Evolutionary conservation across 2,329 filamentous ascomycete species (phyloP), one percentile per base, ranked within the genome.

Genomic region (Aspergillus transmontanensis): DNA sequence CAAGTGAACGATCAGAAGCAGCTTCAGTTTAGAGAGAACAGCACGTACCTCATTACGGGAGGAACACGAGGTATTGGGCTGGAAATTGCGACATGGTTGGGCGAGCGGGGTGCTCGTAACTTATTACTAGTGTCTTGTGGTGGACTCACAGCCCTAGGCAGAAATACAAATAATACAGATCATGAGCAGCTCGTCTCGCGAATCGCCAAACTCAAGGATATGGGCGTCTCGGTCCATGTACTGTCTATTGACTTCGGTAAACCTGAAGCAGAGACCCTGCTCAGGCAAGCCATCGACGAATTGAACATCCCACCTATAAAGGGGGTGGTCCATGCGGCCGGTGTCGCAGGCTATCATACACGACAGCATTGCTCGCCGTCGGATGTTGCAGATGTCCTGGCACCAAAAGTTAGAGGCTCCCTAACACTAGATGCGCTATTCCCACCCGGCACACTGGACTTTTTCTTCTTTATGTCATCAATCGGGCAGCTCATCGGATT

Each of bases 291-390:
- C 3, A 16, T 60, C 3, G 58, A 55, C 12, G 3, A 4, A 1
- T 50, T 60, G 0, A 64, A 81, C 0, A 74, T 81, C 1, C 80
- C 80, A 16, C 74, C 75, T 0, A 74, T 82, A 2, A 70, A 73
- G 0, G 80, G 80, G 16, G 75, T 82, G 2, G 67, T 82, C 14
- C 80, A 82, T 58, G 79, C 78, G 0, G 78, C 77, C 5, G 80
- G 79, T 26, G 70, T 79, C 7, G 66, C 78, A 1, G 79, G 77
- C 36, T 74, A 80, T 53, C 65, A 76, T n/a, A 71, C 79, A 2
- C 67, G 81, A 14, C 60, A 73, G 21, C 68, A 77, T 16, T 74
- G 72, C 1, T 78, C 75, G 0, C 26, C 19, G 11, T 43, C 59
- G 10, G 58, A 59, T 7, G 55, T 66, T 28, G 16, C 48, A 11